These are phyloP conservation scores for Sarocladium oryzae DNA, from an alignment of 2,329 filamentous ascomycete genomes.

Conservation along the genomic window DNA sequence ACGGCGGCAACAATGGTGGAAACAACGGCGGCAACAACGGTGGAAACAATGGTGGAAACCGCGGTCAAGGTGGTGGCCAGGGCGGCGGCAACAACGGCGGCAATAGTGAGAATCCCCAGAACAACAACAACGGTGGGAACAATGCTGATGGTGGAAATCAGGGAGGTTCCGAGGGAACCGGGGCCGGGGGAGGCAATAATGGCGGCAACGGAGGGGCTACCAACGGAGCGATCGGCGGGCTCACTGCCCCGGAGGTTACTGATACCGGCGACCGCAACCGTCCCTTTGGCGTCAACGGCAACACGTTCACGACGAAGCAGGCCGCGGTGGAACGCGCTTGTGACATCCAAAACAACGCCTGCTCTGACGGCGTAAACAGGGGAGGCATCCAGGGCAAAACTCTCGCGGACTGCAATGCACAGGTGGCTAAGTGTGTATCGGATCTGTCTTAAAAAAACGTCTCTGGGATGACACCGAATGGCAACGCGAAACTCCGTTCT, in stretches of 20 bases:
- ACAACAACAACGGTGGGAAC: constrained; percentile 12
- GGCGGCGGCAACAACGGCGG: constrained; percentile 11
- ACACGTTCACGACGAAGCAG: constrained; percentile 49
- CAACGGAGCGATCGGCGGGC: constrained; percentile 39
- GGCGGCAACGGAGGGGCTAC: constrained; percentile 21
- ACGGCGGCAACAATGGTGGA: constrained; percentile 12
- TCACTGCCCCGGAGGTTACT: constrained; percentile 42
- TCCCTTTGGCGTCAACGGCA: constrained; percentile 50
- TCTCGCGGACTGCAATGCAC: constrained; percentile 47
- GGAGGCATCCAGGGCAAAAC: constrained; percentile 34
- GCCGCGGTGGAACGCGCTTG: constrained; percentile 56
- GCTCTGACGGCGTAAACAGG: constrained; percentile 49
- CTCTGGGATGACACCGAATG: not conserved
- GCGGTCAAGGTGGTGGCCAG: constrained; percentile 14
- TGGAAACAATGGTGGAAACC: constrained; percentile 11
- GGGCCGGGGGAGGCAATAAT: constrained; percentile 8
- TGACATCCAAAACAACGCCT: constrained; percentile 56
- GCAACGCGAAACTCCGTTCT: not conserved
- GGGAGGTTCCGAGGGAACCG: constrained; percentile 4
- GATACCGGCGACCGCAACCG: constrained; percentile 41
- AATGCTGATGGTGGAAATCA: constrained; percentile 13
- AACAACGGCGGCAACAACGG: constrained; percentile 12
- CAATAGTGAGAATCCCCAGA: constrained; percentile 11
- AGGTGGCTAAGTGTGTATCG: constrained; percentile 39
- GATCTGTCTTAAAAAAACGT: constrained; percentile 19